Evolutionary conservation across 805 yeast species (phyloP).

Genomic region (Wickerhamomyces xylosicus): DNA sequence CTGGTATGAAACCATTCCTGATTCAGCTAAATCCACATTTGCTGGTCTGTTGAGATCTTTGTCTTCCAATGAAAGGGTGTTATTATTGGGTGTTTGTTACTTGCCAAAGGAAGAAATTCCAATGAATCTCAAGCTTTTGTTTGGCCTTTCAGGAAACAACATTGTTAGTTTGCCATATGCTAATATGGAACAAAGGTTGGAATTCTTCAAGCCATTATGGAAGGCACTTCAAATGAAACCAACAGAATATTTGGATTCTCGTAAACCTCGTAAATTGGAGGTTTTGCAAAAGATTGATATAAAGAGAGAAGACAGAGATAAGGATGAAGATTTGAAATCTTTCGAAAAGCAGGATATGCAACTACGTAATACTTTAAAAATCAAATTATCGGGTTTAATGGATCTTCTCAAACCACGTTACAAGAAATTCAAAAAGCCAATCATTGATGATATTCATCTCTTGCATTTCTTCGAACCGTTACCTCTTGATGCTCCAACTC

Average conservation of each 20-base stretch:
- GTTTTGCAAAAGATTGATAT: constrained; percentile 29
- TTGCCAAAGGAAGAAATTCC: constrained; percentile 28
- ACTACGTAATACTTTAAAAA: constrained; percentile 73
- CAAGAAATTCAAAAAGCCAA: constrained; percentile 83
- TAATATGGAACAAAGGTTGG: constrained; percentile 31
- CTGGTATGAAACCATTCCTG: constrained; percentile 62
- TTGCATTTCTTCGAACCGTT: constrained; percentile 69
- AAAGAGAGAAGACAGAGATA: constrained; percentile 24
- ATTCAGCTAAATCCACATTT: constrained; percentile 62
- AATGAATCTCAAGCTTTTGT: constrained; percentile 38
- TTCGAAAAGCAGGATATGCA: constrained; percentile 59
- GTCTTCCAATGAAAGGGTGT: constrained; percentile 59
- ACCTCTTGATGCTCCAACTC: constrained; percentile 23
- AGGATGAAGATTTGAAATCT: constrained; percentile 29
- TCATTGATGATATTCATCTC: constrained; percentile 67
- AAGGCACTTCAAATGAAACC: constrained; percentile 60
- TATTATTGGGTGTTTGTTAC: constrained; percentile 67
- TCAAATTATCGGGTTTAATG: constrained; percentile 80
- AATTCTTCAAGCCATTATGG: constrained; percentile 48
- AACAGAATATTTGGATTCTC: constrained; percentile 54
- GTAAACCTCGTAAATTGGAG: constrained; percentile 22
- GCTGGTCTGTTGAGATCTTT: constrained; percentile 59
- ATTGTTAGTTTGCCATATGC: constrained; percentile 37
- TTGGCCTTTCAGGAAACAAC: constrained; percentile 46
- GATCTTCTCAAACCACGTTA: constrained; percentile 81